phyloP scores from a whole-genome alignment of 495 filamentous ascomycete species.

The Aspergillus diversus region DNA sequence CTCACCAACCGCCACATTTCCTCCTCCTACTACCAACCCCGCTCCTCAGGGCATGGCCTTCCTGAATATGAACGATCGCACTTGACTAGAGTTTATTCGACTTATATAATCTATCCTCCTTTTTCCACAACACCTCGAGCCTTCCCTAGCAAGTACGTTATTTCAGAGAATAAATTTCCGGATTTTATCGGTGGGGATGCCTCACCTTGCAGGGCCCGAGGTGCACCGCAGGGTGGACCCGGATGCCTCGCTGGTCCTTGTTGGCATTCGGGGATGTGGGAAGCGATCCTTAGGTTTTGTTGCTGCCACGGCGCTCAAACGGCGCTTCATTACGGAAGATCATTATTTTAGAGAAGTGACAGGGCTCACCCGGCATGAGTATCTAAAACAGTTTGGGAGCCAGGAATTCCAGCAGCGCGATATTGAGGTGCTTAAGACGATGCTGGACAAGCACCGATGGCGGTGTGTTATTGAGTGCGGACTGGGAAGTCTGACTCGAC shows the following conservation, averaged over 20 bases:
- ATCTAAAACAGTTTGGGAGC: slow-evolving; percentile 63
- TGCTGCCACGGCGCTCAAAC: slow-evolving; percentile 71
- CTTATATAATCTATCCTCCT: too few species aligned
- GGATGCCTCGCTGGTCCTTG: slow-evolving; percentile 73
- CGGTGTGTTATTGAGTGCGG: slow-evolving; percentile 76
- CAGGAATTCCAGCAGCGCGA: slow-evolving; percentile 68
- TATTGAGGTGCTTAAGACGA: slow-evolving; percentile 66
- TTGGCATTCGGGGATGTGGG: slow-evolving; percentile 76
- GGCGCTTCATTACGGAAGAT: slow-evolving; percentile 76
- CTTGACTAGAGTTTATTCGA: neutral
- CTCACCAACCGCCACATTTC: neutral
- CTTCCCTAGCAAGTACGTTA: neutral
- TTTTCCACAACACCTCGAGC: neutral
- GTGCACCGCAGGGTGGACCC: slow-evolving; percentile 57
- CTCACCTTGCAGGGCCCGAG: slow-evolving; percentile 50
- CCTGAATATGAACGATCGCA: neutral
- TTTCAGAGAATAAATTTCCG: slow-evolving; percentile 2
- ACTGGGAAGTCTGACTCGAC: slow-evolving; percentile 59
- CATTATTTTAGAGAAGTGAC: slow-evolving; percentile 73
- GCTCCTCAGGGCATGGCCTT: neutral
- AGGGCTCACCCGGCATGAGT: slow-evolving; percentile 65
- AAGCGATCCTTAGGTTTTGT: slow-evolving; percentile 82
- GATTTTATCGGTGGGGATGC: slow-evolving; percentile 26
- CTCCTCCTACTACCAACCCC: neutral
- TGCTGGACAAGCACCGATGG: slow-evolving; percentile 65